A percentile compares a stretch with the other conserved stretches of the same genome.
These are phyloP conservation scores for Harrya chromipes DNA, from an alignment of 768 basidiomycete species.

Conservation along the genomic window DNA sequence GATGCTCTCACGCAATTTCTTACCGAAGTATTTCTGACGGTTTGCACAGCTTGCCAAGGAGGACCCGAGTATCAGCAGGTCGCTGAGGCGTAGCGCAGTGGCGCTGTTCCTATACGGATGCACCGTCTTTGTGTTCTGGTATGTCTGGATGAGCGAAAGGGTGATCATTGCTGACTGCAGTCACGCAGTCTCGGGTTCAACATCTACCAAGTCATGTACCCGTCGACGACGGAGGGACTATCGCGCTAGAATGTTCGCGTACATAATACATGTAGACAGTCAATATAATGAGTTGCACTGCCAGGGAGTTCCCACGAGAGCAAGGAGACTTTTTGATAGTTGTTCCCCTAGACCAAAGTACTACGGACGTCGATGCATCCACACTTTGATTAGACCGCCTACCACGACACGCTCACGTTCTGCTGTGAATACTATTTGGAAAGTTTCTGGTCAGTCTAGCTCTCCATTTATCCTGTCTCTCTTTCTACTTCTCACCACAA, in stretches of 20 bases:
- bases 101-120: constrained; percentile 72
- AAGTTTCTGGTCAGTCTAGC: constrained; percentile 4
- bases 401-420: constrained; percentile 9
- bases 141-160: constrained; percentile 29
- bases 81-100: constrained; percentile 59
- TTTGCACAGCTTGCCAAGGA: constrained; percentile 60
- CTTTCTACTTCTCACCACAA: background rate
- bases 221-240: constrained; percentile 11
- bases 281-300: no score
- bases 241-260: background rate
- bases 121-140: constrained; percentile 88
- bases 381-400: constrained; percentile 18
- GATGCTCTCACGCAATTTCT: constrained; percentile 14
- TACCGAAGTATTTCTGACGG: constrained; percentile 3
- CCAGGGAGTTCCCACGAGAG: constrained; percentile 33
- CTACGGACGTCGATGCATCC: constrained; percentile 19
- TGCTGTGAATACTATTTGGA: background rate
- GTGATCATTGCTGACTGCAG: constrained; percentile 5
- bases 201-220: constrained; percentile 60
- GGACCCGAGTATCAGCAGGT: constrained; percentile 50
- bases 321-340: constrained; percentile 4
- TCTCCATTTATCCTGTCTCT: constrained; percentile 2
- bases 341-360: constrained; percentile 31
- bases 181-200: constrained; percentile 68
- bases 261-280: no score